Base-by-base conservation (phyloP, 805 yeast species). In the Myxozyma geophila region DNA sequence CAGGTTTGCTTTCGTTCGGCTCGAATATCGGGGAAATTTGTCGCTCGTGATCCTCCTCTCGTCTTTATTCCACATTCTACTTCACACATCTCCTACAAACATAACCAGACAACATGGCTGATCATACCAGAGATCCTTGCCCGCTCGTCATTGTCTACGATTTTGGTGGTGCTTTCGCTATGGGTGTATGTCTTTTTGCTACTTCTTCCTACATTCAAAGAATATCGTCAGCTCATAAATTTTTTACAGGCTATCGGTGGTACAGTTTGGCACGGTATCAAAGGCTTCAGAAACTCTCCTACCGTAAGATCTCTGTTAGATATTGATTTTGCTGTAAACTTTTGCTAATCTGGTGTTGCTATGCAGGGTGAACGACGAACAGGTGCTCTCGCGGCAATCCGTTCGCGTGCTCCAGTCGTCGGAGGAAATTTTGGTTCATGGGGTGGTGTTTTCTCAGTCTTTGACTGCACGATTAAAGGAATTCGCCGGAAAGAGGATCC, bases 381-480 rank as follows among this genome's bases (percentile, higher is more conserved):
- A 64, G 98, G 99, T 61, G 90, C 97, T 21, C 75, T 93, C 60
- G 82, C 90, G 48, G 98, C 98, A 46, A 88, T 95, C 71, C 91
- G 91, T 75, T 90, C 97, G 58, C 85, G 99, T 77, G 98, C 98
- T 1, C 99, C 99, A 46, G 97, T 93, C 55, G 92, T 93, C 60
- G 99, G 99, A 70, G 99, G 99, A 74, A 95, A 95, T 79, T 93
- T 95, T 74, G 99, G 99, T 80, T 96, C 90, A 46, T 95, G 99
- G 99, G 99, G 99, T 82, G 99, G 99, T 66, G 81, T 95, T 72
- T 95, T 95, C 76, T 91, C 98, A 40, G 88, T 96, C 13, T 95
- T 87, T 75, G 99, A 95, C 78, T 95, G 99, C 82, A 84, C 92
- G 15, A 96, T 95, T 53, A 95, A 93, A 78, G 97, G 93, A 1